Conservation (phyloP, 805 yeast species). For the Tetrapisispora taiwanensis region DNA sequence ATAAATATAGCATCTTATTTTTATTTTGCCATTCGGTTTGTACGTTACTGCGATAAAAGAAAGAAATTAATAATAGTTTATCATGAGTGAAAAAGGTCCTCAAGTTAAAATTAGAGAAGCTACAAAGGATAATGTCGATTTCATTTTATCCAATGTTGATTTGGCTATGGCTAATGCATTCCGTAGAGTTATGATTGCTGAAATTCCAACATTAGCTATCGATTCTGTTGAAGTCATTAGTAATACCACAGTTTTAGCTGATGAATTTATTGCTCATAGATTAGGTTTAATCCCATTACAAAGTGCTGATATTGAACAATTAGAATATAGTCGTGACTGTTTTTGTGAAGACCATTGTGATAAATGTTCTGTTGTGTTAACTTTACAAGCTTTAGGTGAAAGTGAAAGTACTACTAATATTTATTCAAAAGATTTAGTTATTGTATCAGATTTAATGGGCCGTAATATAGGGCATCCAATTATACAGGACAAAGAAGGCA, state of each 20-base stretch:
- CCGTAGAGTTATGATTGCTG: slow-evolving; percentile 87
- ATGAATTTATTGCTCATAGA: slow-evolving; percentile 91
- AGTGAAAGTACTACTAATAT: slow-evolving; percentile 82
- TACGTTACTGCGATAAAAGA: too few species aligned
- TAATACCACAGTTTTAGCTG: slow-evolving; percentile 92
- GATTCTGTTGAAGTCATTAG: slow-evolving; percentile 90
- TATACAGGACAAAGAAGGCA: slow-evolving; percentile 59
- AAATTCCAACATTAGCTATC: slow-evolving; percentile 92
- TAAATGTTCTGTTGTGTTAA: slow-evolving; percentile 82
- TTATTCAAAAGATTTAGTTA: slow-evolving; percentile 69
- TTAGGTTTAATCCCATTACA: slow-evolving; percentile 85
- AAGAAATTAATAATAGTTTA: neutral
- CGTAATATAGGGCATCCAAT: slow-evolving; percentile 71
- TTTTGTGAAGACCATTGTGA: slow-evolving; percentile 97
- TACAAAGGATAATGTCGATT: slow-evolving; percentile 79
- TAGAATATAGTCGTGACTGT: slow-evolving; percentile 88
- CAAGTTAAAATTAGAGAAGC: slow-evolving; percentile 82
- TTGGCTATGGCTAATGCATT: slow-evolving; percentile 84
- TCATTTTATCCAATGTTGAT: slow-evolving; percentile 79
- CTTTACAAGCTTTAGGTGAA: slow-evolving; percentile 80
- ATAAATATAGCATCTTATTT: too few species aligned
- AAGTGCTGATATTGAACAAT: slow-evolving; percentile 70
- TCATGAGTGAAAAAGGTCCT: slow-evolving; percentile 39
- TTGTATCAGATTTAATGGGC: slow-evolving; percentile 32
- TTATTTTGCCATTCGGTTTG: too few species aligned